Evolutionary conservation across 2,329 filamentous ascomycete genomes (phyloP), one percentile per base, ranked within the genome.

Genomic region (Epichloe aotearoae): DNA sequence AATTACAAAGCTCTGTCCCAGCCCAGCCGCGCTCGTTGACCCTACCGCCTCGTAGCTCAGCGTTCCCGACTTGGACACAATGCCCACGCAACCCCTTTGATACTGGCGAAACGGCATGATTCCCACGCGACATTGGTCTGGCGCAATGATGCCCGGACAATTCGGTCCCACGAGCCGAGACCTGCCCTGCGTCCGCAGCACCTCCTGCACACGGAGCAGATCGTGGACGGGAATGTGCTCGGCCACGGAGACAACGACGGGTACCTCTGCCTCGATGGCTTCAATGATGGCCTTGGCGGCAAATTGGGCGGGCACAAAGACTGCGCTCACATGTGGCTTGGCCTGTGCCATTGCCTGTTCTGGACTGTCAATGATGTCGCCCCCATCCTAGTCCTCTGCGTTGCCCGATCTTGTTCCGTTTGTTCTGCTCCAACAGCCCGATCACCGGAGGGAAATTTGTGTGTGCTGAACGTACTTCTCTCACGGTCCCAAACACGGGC

Each of bases 221-320:
- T 90, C 85, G 62, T 89, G 84, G 17, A 88, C 68, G 0, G 86
- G 86, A 36, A 90, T 83, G 62, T 89, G 84, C 62, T 91, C 86
- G 5, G 86, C 85, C 6, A 91, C 86, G 5, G 84, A 83, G 6
- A 89, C 84, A 20, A 90, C 80, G 1, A 90, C 73, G 0, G 85
- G 84, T 1, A 90, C 82, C 60, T 90, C 84, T 0, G 85, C 85
- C 61, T 86, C 84, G 52, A 91, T 83, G 1, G 84, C 80, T 58
- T 88, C 84, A 59, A 84, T 79, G 55, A 88, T 86, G 0, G 84
- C 84, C 47, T 71, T 68, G 2, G 81, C 77, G 1, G 84, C 84
- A 45, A 79, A 76, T 42, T 76, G 74, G 1, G 84, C 84, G 0
- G 83, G 82, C 0, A 87, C 83, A 55, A 86, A 88, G n/a, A 88